Evolutionary conservation across 768 basidiomycete species (phyloP).

Genomic region (Pleurotus cornucopiae): DNA sequence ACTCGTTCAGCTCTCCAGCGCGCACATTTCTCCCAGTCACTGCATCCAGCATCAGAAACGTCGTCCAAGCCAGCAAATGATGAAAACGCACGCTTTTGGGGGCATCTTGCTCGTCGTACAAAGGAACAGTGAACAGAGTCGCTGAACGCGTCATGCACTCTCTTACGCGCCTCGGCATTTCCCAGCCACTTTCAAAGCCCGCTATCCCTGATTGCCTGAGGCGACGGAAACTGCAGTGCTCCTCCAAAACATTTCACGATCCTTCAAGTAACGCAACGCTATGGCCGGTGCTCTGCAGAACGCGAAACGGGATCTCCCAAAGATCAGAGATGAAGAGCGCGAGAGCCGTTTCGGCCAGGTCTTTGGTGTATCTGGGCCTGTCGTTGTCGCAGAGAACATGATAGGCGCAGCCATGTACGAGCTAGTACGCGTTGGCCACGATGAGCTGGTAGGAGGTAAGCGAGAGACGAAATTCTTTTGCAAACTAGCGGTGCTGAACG

Average conservation of each 20-base stretch:
- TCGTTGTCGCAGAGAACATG: constrained; percentile 98
- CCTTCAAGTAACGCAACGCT: constrained; percentile 8
- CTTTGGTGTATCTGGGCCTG: constrained; percentile 95
- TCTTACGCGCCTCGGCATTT: constrained; percentile 17
- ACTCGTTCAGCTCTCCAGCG: constrained; percentile 9
- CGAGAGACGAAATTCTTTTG: neutral
- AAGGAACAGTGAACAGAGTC: constrained; percentile 15
- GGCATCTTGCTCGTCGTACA: constrained; percentile 57
- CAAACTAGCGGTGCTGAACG: too few species aligned
- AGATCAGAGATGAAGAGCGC: constrained; percentile 85
- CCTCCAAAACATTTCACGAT: constrained; percentile 13
- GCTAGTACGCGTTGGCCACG: constrained; percentile 96
- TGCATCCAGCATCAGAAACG: constrained; percentile 25
- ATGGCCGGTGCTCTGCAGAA: constrained; percentile 95
- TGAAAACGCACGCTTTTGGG: constrained; percentile 83
- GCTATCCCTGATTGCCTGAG: neutral
- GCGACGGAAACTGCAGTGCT: neutral
- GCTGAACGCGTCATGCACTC: constrained; percentile 31
- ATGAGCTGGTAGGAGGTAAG: constrained; percentile 94
- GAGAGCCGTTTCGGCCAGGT: constrained; percentile 87
- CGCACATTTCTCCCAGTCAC: constrained; percentile 99
- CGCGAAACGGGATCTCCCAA: constrained; percentile 82
- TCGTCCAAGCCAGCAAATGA: constrained; percentile 5
- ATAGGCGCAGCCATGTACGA: constrained; percentile 95
- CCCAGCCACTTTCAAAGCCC: constrained; percentile 10